Base-by-base conservation (phyloP, 768 basidiomycete species). In the Xanthoconium purpureum region DNA sequence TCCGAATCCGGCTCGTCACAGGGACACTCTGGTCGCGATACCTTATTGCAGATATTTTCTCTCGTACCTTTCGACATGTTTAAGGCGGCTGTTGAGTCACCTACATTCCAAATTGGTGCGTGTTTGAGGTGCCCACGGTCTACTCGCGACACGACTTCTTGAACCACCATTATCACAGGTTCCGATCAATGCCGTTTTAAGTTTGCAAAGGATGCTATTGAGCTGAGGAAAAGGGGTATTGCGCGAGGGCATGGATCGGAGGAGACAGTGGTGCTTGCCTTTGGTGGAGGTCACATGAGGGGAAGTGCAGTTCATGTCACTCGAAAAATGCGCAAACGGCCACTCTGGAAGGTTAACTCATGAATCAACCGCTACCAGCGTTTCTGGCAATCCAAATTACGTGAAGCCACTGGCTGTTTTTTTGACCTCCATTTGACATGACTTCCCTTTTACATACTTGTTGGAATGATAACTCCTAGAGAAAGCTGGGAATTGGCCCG, bases 231-330 rank as follows among this genome's bases (percentile, higher is more conserved):
- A 73, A 84, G 83, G 67, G 84, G 85, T n/a, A 80, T 85, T 67
- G 81, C 84, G 45, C 83, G 85, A 59, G 86, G 84, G 51, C 75
- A 80, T 58, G 84, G 87, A 54, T 84, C 83, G 57, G 89, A 91
- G 71, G 92, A 94, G 74, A 91, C 89, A n/a, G 92, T 95, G 42
- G 92, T 96, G 50, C 78, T 95, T 63, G 91, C 91, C 37, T 93
- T 94, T 74, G 89, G 89, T 55, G 88, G 84, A 58, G 79, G 77
- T 63, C 85, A 78, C 61, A 78, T 77, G 72, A 85, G 78, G 49
- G 83, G 80, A 55, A 91, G 85, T 65, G 83, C 88, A 52, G 91
- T 95, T 63, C 90, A 93, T 71, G 80, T 96, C 68, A 93, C 92
- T 45, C 83, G 91, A 62, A 94, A 94, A 75, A 77, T 87, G 77